Evolutionary conservation across 192 early-diverging fungal species (phyloP), one percentile per base, ranked within the genome.

Genomic region (Gamsiella multidivaricata): DNA sequence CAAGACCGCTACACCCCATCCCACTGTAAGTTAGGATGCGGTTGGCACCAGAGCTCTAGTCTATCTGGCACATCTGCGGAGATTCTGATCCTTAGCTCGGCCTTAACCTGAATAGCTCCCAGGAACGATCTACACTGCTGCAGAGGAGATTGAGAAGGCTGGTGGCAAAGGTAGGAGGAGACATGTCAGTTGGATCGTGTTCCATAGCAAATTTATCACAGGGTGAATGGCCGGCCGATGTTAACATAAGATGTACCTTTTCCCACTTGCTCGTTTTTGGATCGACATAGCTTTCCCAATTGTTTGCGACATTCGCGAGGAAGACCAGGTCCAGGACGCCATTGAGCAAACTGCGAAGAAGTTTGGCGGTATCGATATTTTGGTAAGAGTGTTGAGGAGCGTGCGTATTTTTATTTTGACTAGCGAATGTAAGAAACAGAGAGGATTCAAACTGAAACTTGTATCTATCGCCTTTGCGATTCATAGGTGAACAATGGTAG

Each of bases 351-450:
- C 91, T 1, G 91, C 89, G 1, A 69, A 78, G 36, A 72, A 76
- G 42, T 95, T 95, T 82, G 92, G 92, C 12, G 87, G 90, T 29
- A 89, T 95, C 61, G 94, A 95, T 69, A 92, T 96, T 57, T 81
- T 96, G 12, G 81, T 94, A 82, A 96, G 94, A 82, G 88, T 91
- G 57, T n/a, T n/a, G n/a, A n/a, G n/a, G n/a, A n/a, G n/a, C 83
- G 57, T 66, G 32, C 25, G 6, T 3, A n/a, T 12, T 39, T 26
- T 28, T 46, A n/a, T n/a, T n/a, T n/a, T n/a, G n/a, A n/a, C n/a
- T n/a, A n/a, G n/a, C n/a, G n/a, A n/a, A n/a, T n/a, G n/a, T n/a
- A n/a, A n/a, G n/a, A n/a, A n/a, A n/a, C n/a, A n/a, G n/a, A n/a
- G n/a, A n/a, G n/a, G n/a, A n/a, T n/a, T n/a, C n/a, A n/a, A n/a